Base-by-base conservation (phyloP, 345 rosid species). In the Populus ilicifolia region DNA sequence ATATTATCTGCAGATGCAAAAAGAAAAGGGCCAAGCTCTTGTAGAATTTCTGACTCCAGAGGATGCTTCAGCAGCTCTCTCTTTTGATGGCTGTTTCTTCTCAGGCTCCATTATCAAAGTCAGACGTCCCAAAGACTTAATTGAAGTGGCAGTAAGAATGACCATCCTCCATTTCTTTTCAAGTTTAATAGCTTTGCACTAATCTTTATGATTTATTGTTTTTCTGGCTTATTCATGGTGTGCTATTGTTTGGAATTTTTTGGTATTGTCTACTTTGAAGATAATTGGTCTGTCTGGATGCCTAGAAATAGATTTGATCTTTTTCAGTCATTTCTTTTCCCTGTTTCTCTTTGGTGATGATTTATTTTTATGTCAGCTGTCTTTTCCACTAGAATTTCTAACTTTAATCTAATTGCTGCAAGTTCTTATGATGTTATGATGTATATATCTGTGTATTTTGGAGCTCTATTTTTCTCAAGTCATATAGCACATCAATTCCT, bases 41-140 rank as follows among this genome's bases (percentile, higher is more conserved):
- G 88, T 93, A 59, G 99, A 96, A 83, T 93, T 96, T 87, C 95
- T 93, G 78, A 93, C 98, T 36, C 94, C 98, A 23, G 90, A 93
- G 84, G 98, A 96, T 89, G 96, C 98, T 66, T 88, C 97, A 70
- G 89, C 95, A 81, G 98, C 97, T 72, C 93, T 93, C 82, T 89
- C 90, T 76, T 86, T 89, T 76, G 92, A 93, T 85, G 97, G 98
- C 77, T 66, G 80, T 79, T 82, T 76, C 74, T 88, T 92, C 80
- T 88, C 78, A 73, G 96, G 92, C 43, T 86, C 92, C 74, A 69
- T 77, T 80, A 88, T 93, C 77, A 96, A 84, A 87, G 85, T 93
- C 78, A 89, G 94, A 80, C 95, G 95, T 35, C 98, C 99, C 67
- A 93, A 88, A 73, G 97, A 93, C 84, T 96, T 83, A 79, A 89